A percentile compares a stretch with the other conserved stretches of the same genome.
Evolutionary conservation across 352 stramenopile genomes (phyloP).

Genomic region (Pythium apleroticum): DNA sequence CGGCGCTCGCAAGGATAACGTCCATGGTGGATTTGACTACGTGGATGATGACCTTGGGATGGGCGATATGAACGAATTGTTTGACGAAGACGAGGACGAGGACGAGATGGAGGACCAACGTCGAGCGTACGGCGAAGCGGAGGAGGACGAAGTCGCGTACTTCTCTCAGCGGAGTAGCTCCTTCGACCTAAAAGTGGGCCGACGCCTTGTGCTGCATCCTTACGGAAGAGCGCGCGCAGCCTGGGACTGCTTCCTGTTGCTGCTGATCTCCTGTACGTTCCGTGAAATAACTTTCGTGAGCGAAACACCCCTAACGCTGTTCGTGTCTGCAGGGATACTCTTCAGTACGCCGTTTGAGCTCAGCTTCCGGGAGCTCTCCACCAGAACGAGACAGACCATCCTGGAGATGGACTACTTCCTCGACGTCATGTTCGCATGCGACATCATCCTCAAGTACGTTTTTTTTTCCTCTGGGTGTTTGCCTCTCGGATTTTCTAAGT

Average conservation of each 20-base stretch:
- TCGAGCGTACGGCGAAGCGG: slow-evolving; percentile 25
- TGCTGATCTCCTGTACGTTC: slow-evolving; percentile 62
- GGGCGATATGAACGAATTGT: slow-evolving; percentile 19
- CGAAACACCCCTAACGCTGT: too few species aligned
- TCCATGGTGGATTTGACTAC: slow-evolving; percentile 11
- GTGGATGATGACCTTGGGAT: slow-evolving; percentile 11
- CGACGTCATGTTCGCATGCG: slow-evolving; percentile 60
- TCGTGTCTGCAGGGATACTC: slow-evolving; percentile 45
- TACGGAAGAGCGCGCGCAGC: slow-evolving; percentile 52
- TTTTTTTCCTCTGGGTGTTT: not conserved
- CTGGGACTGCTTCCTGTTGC: slow-evolving; percentile 59
- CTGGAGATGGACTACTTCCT: slow-evolving; percentile 60
- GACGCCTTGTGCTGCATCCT: slow-evolving; percentile 57
- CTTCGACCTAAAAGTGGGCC: slow-evolving; percentile 50
- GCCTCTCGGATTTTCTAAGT: not conserved
- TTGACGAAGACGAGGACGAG: slow-evolving; percentile 13
- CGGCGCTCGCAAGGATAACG: not conserved
- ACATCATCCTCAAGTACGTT: slow-evolving; percentile 76
- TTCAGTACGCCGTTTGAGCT: slow-evolving; percentile 71
- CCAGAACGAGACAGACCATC: slow-evolving; percentile 34
- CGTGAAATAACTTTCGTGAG: not conserved
- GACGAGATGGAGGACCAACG: not conserved
- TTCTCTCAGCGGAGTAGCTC: slow-evolving; percentile 51
- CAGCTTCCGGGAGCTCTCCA: slow-evolving; percentile 48
- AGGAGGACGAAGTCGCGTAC: slow-evolving; percentile 68